Evolutionary conservation across 768 basidiomycete species (phyloP), one percentile per base, ranked within the genome.

Genomic region (Lactarius deliciosus): DNA sequence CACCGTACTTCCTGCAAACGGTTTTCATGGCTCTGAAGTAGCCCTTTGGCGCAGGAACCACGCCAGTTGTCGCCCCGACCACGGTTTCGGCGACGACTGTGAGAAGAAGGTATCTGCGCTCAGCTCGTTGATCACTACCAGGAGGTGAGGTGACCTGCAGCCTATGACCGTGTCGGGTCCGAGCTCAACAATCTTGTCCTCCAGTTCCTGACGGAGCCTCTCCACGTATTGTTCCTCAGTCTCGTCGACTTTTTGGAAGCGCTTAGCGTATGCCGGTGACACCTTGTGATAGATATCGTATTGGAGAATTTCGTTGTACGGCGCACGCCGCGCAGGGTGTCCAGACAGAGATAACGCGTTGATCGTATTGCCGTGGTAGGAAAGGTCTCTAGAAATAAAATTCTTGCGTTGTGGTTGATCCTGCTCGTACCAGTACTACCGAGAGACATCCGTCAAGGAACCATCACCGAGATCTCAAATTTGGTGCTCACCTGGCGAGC

Each of bases 1-100:
- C 90, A 71, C 70, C 81, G 71, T 72, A 88, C 76, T 89, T 92
- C 45, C 89, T 83, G 70, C 90, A 92, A 22, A 92, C 89, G 13
- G 87, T 86, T 71, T 89, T 91, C 86, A 93, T 90, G 9, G 90
- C 90, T 75, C 85, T 85, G 73, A 95, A 90, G 75, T 95, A 95
- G 2, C 93, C 93, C 69, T 88, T 89, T 0, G 92, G 92, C 6
- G 91, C 86, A 41, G 87, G 75, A 0, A 93, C 80, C 40, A 83
- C 87, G 32, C 93, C 94, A 2, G 88, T 88, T 0, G 91, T 88
- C 0, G 92, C 94, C 22, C 94, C 94, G 7, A 92, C 90, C 7
- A 96, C 93, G 25, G 92, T 92, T 73, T 92, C 91, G 4, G 91
- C 91, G 18, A 86, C 87, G 70, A 94, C 91, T 93, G 68, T 22